Evolutionary conservation across 1,139 yeast species (phyloP), one percentile per base, ranked within the genome.

Genomic region (Candida tunisiensis): DNA sequence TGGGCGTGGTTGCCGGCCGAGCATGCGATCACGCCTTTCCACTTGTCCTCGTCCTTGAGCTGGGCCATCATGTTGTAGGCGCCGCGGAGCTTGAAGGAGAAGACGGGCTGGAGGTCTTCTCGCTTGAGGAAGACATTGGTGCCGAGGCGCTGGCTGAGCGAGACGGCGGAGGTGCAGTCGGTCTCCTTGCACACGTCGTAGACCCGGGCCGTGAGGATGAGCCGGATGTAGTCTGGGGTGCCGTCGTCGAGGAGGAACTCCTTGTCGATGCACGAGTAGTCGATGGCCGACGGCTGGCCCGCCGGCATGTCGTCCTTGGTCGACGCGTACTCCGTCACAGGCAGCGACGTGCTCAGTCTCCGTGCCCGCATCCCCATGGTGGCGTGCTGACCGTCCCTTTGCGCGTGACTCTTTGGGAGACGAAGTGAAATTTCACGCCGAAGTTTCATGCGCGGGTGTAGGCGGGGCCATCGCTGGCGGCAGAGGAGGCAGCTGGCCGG

Each of bases 1-100:
- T 91, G 99, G 2, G 99, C 99, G 44, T 88, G 99, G 51, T 88
- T 88, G 21, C 99, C 99, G 1, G 98, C 99, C 13, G 95, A 82
- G 44, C 96, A 88, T 1, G 98, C 95, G 49, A 91, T 77, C 29
- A 88, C 95, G 37, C 99, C 99, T 34, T 75, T 69, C 39, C 78
- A 55, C 28, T 78, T 73, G 23, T 71, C 64, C 25, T 69, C 65
- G 16, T 69, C 61, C 26, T 79, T 72, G 31, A 88, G 56, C 42
- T 85, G 79, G 21, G 96, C 91, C 44, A 88, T 77, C 93, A 82
- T 83, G 50, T 88, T 88, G 53, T 85, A 82, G 15, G 98, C 99
- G 33, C 99, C 99, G 49, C 99, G 73, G 35, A 88, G 63, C 55
- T 88, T 88, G 66, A 88, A 88, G 21, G 93, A 78, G 52, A 88